Percentiles rank a stretch among this genome's conserved stretches.
Conservation (phyloP, 2,329 filamentous ascomycete species). For the Dactylellina sp. region DNA sequence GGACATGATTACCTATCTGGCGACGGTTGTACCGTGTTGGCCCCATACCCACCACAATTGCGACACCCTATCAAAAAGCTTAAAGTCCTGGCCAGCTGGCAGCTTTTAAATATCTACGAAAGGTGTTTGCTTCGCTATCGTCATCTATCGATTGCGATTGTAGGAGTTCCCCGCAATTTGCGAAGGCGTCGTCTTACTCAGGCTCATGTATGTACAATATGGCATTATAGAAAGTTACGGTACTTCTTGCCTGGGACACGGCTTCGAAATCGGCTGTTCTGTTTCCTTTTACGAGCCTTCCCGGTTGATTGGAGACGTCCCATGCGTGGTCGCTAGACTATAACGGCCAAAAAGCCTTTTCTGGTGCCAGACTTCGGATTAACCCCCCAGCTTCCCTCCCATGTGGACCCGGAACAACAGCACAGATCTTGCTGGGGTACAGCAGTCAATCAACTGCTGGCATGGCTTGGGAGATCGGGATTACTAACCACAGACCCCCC, state of each 20-base stretch:
- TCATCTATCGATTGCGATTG: slow-evolving; percentile 11
- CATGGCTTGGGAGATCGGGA: slow-evolving; percentile 54
- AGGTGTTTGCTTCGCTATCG: slow-evolving; percentile 23
- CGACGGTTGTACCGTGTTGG: slow-evolving; percentile 17
- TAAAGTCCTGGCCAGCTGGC: too few species aligned
- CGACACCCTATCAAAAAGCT: slow-evolving; percentile 40
- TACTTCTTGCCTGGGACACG: slow-evolving; percentile 1
- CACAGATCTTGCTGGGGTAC: slow-evolving; percentile 56
- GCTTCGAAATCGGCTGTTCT: slow-evolving; percentile 25
- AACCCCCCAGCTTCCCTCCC: slow-evolving; percentile 56
- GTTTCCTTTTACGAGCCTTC: slow-evolving; percentile 25
- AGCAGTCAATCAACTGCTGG: slow-evolving; percentile 38
- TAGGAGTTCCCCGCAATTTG: slow-evolving; percentile 35
- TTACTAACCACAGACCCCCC: slow-evolving; percentile 51
- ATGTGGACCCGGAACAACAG: slow-evolving; percentile 57
- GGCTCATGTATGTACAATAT: too few species aligned
- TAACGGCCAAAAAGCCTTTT: slow-evolving; percentile 37
- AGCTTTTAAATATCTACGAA: slow-evolving; percentile 44
- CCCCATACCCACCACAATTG: slow-evolving; percentile 24
- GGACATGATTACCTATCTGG: slow-evolving; percentile 51
- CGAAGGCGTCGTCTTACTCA: slow-evolving; percentile 12
- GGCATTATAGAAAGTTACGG: too few species aligned
- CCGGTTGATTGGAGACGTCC: slow-evolving; percentile 56
- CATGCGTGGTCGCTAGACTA: slow-evolving; percentile 55
- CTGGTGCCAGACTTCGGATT: slow-evolving; percentile 56